phyloP scores from a whole-genome alignment of 129 eudicot species.

The Helianthus tuberosus region DNA sequence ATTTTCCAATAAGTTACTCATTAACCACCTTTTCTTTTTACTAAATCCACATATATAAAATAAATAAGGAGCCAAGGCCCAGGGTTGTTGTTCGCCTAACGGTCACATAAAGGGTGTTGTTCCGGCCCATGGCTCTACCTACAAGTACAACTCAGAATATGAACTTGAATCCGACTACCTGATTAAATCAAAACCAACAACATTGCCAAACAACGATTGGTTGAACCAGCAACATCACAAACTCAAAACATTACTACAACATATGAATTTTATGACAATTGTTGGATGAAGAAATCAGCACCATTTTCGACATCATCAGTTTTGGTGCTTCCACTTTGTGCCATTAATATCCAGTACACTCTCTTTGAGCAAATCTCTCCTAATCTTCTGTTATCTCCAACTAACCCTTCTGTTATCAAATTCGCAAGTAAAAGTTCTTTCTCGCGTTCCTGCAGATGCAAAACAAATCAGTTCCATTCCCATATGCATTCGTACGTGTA shows the following conservation, averaged over 20 bases:
- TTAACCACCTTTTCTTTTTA: no score
- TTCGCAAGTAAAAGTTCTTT: conserved; percentile 83
- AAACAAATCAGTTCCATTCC: conserved; percentile 11
- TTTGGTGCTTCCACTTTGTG: conserved; percentile 64
- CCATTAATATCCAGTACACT: conserved; percentile 94
- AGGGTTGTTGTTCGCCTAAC: no score
- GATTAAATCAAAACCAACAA: neutral
- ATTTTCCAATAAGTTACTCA: no score
- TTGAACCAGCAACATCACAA: conserved; percentile 24
- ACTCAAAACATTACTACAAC: conserved; percentile 8
- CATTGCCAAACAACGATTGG: conserved; percentile 9
- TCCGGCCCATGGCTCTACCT: no score
- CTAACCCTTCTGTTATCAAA: conserved; percentile 66
- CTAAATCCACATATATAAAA: no score
- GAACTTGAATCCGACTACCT: neutral
- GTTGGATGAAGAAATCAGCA: conserved; percentile 65
- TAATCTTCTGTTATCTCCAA: conserved; percentile 75
- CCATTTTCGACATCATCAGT: conserved; percentile 89
- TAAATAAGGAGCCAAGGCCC: no score
- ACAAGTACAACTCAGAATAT: no score
- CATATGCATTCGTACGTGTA: neutral
- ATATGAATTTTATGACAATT: conserved; percentile 12
- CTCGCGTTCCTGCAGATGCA: conserved; percentile 62
- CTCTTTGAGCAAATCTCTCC: conserved; percentile 96
- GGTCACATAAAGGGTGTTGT: no score